These are phyloP conservation scores for Prosopis cineraria DNA, from an alignment of 306 rosid genomes.

Conservation along the genomic window DNA sequence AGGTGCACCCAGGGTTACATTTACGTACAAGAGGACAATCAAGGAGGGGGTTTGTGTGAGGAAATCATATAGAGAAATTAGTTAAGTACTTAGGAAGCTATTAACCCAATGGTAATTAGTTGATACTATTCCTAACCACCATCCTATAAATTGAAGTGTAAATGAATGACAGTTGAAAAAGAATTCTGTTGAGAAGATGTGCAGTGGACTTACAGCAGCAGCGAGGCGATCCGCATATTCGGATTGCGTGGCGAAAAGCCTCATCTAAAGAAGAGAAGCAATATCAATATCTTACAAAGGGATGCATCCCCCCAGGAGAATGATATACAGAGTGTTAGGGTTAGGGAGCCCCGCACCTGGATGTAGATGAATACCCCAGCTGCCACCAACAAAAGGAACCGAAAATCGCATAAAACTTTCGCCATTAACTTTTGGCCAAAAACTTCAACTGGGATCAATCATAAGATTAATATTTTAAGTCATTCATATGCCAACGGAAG, in stretches of 20 bases:
- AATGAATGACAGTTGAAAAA: background rate
- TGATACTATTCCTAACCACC: background rate
- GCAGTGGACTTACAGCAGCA: conserved; percentile 62
- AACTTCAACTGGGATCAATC: background rate
- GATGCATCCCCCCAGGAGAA: background rate
- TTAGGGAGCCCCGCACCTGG: conserved; percentile 59
- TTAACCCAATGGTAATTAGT: background rate
- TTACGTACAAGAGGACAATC: background rate
- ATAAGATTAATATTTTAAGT: background rate
- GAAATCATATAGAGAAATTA: background rate
- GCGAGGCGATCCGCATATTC: conserved; percentile 95
- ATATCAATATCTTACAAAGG: background rate
- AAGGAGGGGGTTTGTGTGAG: background rate
- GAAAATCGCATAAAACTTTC: conserved; percentile 74
- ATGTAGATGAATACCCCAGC: conserved; percentile 82
- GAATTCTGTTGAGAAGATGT: background rate
- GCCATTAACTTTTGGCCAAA: conserved; percentile 49
- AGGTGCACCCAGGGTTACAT: background rate
- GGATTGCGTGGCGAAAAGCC: conserved; percentile 86
- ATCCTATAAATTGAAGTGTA: background rate
- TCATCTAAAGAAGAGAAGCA: conserved; percentile 49
- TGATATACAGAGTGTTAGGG: conserved; percentile 18
- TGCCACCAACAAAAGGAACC: conserved; percentile 77
- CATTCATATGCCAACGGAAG: background rate
- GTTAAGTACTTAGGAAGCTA: background rate